Evolutionary conservation across 129 eudicot species (phyloP), one percentile per base, ranked within the genome.

Genomic region (Centella asiatica): DNA sequence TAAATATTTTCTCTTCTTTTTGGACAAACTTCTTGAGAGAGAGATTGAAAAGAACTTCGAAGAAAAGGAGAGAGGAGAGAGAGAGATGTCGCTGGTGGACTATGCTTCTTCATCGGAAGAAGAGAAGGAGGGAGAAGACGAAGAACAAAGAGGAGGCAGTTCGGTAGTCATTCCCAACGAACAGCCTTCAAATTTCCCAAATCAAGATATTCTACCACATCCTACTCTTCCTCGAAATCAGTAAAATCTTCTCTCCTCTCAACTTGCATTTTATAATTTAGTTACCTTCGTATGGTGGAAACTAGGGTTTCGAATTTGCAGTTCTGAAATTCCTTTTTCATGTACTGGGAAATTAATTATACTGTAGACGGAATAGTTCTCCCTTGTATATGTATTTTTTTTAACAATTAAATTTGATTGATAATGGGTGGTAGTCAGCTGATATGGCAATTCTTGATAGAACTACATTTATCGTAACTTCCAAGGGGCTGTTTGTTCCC

Each of bases 61-160:
- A 3, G 4, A 34, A 9, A 9, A 9, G 4, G 4, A 3, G 39
- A 4, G 9, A 61, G 22, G 60, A 52, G 37, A 47, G 75, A 62
- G 62, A 62, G 70, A 61, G 59, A 87, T 87, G 95, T 80, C 90
- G 69, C 80, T 87, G 78, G 95, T 87, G 45, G 95, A 87, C 62
- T 87, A 87, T 52, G 83, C 83, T 59, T 83, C 87, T 44, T 87
- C 87, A n/a, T 83, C 90, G 28, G 87, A 83, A 47, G 87, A 80
- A 50, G 88, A 78, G 62, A 78, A 69, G 62, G 60, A 57, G n/a
- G n/a, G n/a, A 64, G 48, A 59, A 2, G 57, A 15, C 3, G 27
- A 22, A 66, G 69, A 58, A 15, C 57, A 70, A 34, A 63, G 47
- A 34, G 7, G 64, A 62, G 39, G 19, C 3, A 39, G 33, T 20